Conservation (phyloP, 257 asterid species). For the Phtheirospermum japonicum region DNA sequence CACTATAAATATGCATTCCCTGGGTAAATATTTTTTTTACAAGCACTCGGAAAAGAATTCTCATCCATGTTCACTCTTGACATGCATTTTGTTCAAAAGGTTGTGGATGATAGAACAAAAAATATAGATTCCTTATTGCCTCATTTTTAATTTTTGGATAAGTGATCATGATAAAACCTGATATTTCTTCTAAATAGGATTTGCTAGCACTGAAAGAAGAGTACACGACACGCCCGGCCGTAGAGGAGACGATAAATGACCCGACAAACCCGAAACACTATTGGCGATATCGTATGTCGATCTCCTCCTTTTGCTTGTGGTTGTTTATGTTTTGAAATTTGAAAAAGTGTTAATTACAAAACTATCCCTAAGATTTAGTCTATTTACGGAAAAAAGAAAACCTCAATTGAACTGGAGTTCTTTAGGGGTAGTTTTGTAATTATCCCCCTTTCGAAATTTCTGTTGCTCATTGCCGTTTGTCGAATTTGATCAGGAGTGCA, state of each 20-base stretch:
- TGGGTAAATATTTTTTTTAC: not conserved
- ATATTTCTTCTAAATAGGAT: constrained; percentile 47
- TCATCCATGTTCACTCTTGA: not conserved
- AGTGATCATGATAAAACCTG: not conserved
- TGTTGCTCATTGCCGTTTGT: not conserved
- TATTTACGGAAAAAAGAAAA: no score
- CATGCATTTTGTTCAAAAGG: no score
- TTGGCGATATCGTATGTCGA: constrained; percentile 80
- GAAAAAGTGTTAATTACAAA: not conserved
- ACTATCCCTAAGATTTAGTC: not conserved
- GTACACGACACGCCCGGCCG: constrained; percentile 78
- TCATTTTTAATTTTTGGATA: not conserved
- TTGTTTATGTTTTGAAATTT: not conserved
- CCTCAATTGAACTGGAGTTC: no score
- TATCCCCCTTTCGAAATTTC: not conserved
- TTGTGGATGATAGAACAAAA: not conserved
- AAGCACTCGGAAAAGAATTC: not conserved
- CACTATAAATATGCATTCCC: not conserved
- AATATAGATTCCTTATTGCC: not conserved
- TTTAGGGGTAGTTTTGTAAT: not conserved
- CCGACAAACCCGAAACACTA: constrained; percentile 97
- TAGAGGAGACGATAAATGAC: constrained; percentile 92
- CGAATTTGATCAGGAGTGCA: constrained; percentile 58
- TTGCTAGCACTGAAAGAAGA: constrained; percentile 83
- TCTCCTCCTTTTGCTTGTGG: not conserved